Base-by-base conservation (phyloP, 2,329 filamentous ascomycete species). In the Tolypocladium ovalisporum region DNA sequence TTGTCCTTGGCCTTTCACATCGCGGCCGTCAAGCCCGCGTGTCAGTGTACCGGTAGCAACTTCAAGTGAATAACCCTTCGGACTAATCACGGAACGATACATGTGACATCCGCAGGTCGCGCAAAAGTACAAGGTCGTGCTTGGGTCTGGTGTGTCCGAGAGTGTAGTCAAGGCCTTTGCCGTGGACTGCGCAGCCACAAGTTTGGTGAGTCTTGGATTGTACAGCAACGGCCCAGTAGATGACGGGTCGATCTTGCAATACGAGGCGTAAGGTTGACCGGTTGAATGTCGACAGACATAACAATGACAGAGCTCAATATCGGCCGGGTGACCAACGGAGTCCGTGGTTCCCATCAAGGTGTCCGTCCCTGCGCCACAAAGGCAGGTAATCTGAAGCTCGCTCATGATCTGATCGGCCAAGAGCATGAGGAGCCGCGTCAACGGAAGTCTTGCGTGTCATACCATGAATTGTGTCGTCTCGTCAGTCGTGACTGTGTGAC, bases 31-130 rank as follows among this genome's bases (percentile, higher is more conserved):
- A 37, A 34, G 13, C 8, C 52, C 52, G 5, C 27, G 22, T 19
- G 35, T 37, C n/a, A 55, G 24, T 15, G 56, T 57, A 4, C 56
- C 56, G 0, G 52, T 47, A n/a, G 56, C 52, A 22, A 55, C 27
- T 17, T 57, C 56, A 17, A 57, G 22, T 1, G 9, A 42, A 2
- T 19, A 22, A 10, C 27, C 29, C 6, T 7, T 24, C 15, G 39
- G 15, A 5, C 24, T 24, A 3, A 4, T 17, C 7, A 37, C 37
- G 57, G 57, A 56, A 10, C 67, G 67, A 55, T 75, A 73, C 22
- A 76, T 42, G 54, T 77, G 75, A 53, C 75, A 76, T 1, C 75
- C 74, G 53, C 75, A 77, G 1, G 55, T 72, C 0, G 58, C 56
- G 57, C 75, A 77, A 59, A 77, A 77, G 60, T 71, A 73, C 6